A percentile compares a stretch with the other conserved stretches of the same genome.
Conservation (phyloP, 257 asterid species). For the Cynanchum wilfordii region DNA sequence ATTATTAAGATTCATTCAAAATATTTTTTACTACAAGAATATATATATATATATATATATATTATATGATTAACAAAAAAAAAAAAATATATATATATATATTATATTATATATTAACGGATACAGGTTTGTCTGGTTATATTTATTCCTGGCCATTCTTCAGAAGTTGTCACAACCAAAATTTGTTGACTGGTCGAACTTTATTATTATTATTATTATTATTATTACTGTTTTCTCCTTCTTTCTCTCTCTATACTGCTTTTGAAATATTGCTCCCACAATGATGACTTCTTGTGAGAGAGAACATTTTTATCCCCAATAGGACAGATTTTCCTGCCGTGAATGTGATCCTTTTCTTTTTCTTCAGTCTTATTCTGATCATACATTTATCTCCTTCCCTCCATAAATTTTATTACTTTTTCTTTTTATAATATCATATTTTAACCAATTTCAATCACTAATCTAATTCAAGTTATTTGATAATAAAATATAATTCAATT, state of each 20-base stretch:
- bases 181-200: neutral
- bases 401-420: too few species aligned
- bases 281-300: neutral
- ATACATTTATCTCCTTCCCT: too few species aligned
- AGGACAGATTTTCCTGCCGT: neutral
- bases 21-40: too few species aligned
- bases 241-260: neutral
- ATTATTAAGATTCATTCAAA: too few species aligned
- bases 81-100: too few species aligned
- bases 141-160: constrained; percentile 4
- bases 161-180: neutral
- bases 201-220: neutral
- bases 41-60: too few species aligned
- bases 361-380: too few species aligned
- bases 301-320: neutral
- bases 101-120: neutral
- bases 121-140: constrained; percentile 1
- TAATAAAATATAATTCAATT: too few species aligned
- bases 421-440: too few species aligned
- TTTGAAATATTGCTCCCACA: constrained; percentile 1
- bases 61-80: too few species aligned
- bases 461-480: too few species aligned
- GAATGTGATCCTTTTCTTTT: neutral
- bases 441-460: too few species aligned
- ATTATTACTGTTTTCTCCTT: neutral